Conservation (phyloP, 495 filamentous ascomycete genomes). For the Hypoxylon perforatum region DNA sequence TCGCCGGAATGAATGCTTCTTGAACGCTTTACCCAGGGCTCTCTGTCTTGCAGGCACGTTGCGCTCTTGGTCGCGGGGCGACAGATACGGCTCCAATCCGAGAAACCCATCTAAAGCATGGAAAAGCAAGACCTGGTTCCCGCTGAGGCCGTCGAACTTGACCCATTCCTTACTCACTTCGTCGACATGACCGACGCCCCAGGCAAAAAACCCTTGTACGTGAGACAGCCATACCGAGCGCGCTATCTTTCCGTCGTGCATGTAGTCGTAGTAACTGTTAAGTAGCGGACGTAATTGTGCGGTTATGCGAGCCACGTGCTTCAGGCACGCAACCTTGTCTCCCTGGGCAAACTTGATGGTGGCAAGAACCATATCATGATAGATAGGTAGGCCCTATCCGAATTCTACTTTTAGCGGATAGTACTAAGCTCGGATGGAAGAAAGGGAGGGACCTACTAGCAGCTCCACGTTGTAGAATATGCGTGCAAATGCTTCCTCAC, state of each 20-base stretch:
- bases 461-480: slow-evolving; percentile 49
- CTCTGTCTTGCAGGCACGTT: slow-evolving; percentile 51
- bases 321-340: slow-evolving; percentile 36
- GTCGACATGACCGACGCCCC: slow-evolving; percentile 48
- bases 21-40: slow-evolving; percentile 43
- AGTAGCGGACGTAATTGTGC: slow-evolving; percentile 40
- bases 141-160: slow-evolving; percentile 58
- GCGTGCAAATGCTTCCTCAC: slow-evolving; percentile 49
- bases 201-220: slow-evolving; percentile 58
- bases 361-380: slow-evolving; percentile 46
- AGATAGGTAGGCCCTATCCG: slow-evolving; percentile 47
- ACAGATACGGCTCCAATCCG: slow-evolving; percentile 53
- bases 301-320: slow-evolving; percentile 40
- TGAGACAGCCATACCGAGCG: slow-evolving; percentile 49
- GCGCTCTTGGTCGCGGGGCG: slow-evolving; percentile 28
- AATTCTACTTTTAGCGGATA: neutral
- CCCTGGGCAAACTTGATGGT: slow-evolving; percentile 37
- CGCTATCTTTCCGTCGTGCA: slow-evolving; percentile 44
- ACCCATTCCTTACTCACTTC: slow-evolving; percentile 44
- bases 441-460: slow-evolving; percentile 26
- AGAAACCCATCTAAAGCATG: slow-evolving; percentile 57
- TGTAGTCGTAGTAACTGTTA: slow-evolving; percentile 45
- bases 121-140: slow-evolving; percentile 57
- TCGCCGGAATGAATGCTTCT: slow-evolving; percentile 30
- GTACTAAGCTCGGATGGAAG: neutral